phyloP scores from a whole-genome alignment of 1,284 basidiomycete species.

The Marasmius sp. region DNA sequence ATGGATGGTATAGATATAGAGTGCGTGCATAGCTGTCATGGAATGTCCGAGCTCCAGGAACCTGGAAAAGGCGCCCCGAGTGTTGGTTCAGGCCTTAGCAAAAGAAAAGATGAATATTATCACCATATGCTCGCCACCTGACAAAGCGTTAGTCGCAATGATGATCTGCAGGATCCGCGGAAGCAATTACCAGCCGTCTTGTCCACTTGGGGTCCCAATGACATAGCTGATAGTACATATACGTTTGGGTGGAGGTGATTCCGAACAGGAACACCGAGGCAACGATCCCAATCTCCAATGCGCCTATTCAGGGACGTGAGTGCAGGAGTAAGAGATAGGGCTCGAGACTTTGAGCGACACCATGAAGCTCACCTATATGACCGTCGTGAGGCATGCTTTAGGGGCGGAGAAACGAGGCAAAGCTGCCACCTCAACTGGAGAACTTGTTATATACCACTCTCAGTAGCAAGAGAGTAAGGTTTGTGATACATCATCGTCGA shows the following conservation, averaged over 20 bases:
- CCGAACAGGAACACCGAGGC: slow-evolving; percentile 4
- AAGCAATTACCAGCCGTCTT: background rate
- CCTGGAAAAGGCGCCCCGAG: background rate
- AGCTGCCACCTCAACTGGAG: too few species aligned
- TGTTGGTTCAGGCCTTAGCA: background rate
- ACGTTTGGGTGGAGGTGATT: slow-evolving; percentile 4
- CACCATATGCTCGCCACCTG: background rate
- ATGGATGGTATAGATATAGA: background rate
- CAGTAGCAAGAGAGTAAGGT: too few species aligned
- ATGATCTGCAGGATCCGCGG: background rate
- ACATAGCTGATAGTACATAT: slow-evolving; percentile 5
- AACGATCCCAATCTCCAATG: slow-evolving; percentile 7
- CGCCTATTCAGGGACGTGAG: background rate
- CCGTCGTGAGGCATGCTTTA: background rate
- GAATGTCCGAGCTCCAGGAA: background rate
- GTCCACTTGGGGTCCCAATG: background rate
- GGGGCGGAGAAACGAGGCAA: background rate
- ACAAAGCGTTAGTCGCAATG: background rate
- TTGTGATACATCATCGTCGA: too few species aligned
- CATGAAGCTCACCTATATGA: background rate
- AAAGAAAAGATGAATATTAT: background rate
- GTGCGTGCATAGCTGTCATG: background rate
- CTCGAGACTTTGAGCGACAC: background rate
- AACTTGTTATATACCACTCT: too few species aligned
- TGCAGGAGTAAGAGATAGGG: background rate